phyloP scores from a whole-genome alignment of 352 stramenopile species.

The Peronospora destructor region DNA sequence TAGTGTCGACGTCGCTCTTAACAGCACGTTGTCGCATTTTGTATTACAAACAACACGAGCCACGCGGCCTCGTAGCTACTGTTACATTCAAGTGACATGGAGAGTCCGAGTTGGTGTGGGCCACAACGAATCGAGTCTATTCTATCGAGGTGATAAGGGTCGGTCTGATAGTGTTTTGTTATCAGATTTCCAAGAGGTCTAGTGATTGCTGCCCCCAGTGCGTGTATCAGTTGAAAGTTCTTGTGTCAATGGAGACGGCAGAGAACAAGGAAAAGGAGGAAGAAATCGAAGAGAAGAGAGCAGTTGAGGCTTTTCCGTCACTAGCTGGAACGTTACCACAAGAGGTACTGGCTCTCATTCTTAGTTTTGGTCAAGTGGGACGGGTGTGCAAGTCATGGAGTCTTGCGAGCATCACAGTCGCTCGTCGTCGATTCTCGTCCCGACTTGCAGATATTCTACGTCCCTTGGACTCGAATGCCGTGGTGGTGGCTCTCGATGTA shows the following conservation, averaged over 20 bases:
- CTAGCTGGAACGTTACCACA: conserved; percentile 51
- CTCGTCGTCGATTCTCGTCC: conserved; percentile 52
- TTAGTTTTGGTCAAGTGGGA: conserved; percentile 63
- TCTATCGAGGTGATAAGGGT: no score
- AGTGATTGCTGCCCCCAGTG: no score
- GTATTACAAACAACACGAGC: background rate
- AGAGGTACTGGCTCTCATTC: conserved; percentile 65
- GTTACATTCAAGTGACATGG: conserved; percentile 6
- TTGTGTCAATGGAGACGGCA: conserved; percentile 16
- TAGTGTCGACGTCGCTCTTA: conserved; percentile 60
- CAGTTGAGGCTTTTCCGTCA: conserved; percentile 2
- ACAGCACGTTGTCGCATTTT: conserved; percentile 51
- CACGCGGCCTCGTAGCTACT: conserved; percentile 12
- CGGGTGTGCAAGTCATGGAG: conserved; percentile 80
- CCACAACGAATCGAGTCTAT: background rate
- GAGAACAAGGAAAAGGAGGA: background rate
- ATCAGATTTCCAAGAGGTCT: background rate
- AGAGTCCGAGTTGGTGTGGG: conserved; percentile 7
- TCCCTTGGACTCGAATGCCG: conserved; percentile 40
- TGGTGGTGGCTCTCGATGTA: conserved; percentile 44
- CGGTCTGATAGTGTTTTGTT: no score
- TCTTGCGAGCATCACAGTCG: conserved; percentile 56
- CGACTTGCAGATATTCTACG: conserved; percentile 49
- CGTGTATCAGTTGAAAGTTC: background rate
- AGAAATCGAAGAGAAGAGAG: background rate